A percentile compares a stretch with the other conserved stretches of the same genome.
Evolutionary conservation across 768 basidiomycete species (phyloP).

Genomic region (Lentinula detonsa): DNA sequence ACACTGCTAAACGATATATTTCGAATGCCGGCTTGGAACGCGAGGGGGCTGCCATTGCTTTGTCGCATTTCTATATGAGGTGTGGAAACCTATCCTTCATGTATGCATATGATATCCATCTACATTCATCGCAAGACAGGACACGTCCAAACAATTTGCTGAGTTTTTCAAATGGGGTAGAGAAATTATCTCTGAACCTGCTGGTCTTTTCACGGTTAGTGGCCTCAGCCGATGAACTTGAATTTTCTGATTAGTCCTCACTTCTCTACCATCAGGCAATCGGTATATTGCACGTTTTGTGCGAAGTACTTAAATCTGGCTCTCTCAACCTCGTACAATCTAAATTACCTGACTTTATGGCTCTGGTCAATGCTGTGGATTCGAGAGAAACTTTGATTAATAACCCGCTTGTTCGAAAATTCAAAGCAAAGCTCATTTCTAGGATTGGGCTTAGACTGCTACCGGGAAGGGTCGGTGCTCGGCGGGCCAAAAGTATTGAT

Average conservation of each 20-base stretch:
- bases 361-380: constrained; percentile 38
- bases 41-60: constrained; percentile 74
- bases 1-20: constrained; percentile 51
- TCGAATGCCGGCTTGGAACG: constrained; percentile 75
- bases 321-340: constrained; percentile 46
- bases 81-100: constrained; percentile 22
- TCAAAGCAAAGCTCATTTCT: constrained; percentile 59
- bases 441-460: constrained; percentile 59
- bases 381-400: constrained; percentile 29
- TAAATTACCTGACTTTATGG: constrained; percentile 36
- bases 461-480: constrained; percentile 33
- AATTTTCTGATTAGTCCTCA: neutral
- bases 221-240: neutral
- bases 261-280: constrained; percentile 40
- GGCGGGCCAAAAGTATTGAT: constrained; percentile 36
- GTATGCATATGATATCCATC: neutral
- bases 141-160: constrained; percentile 43
- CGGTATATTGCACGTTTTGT: constrained; percentile 63
- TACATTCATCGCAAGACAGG: constrained; percentile 38
- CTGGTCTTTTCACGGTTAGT: constrained; percentile 47
- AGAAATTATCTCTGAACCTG: constrained; percentile 27
- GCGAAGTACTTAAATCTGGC: constrained; percentile 63
- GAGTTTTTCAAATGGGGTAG: constrained; percentile 47
- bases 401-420: constrained; percentile 69
- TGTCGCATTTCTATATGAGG: constrained; percentile 80